These are phyloP conservation scores for Penicillium desertorum DNA, from an alignment of 495 filamentous ascomycete genomes.

Conservation along the genomic window DNA sequence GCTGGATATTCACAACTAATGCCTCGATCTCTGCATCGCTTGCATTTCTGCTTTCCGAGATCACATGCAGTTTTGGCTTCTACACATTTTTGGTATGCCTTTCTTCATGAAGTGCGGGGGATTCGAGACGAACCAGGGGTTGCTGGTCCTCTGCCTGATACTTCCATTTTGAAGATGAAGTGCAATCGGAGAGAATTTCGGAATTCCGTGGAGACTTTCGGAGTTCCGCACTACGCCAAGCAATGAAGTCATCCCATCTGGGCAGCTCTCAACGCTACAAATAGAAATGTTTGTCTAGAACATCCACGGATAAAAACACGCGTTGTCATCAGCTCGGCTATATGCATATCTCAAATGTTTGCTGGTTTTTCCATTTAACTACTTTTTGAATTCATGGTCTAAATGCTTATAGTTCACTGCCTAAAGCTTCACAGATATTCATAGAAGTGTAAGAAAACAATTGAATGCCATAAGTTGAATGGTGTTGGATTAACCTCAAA, in stretches of 20 bases:
- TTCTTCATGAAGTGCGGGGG: conserved; percentile 20
- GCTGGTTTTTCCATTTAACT: not conserved
- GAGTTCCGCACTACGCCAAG: not conserved
- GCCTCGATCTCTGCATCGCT: conserved; percentile 34
- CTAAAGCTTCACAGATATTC: not conserved
- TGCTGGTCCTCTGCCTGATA: not conserved
- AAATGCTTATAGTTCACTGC: not conserved
- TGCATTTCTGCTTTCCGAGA: conserved; percentile 36
- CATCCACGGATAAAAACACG: not conserved
- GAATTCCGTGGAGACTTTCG: not conserved
- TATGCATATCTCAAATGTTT: not conserved
- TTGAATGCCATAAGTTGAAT: not conserved
- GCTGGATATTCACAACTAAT: conserved; percentile 33
- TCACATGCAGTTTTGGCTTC: conserved; percentile 40
- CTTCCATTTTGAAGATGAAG: not conserved
- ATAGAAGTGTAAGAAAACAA: not conserved
- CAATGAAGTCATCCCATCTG: not conserved
- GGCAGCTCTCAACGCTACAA: too few relatives aligned
- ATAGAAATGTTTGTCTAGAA: not conserved
- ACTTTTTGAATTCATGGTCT: not conserved
- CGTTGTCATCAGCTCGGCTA: not conserved
- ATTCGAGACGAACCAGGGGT: not conserved
- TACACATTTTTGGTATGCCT: conserved; percentile 40
- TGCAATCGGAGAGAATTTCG: not conserved
- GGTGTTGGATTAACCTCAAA: not conserved